A percentile compares a stretch with the other conserved stretches of the same genome.
Conservation (phyloP, 441 rosid species). For the Hura crepitans region DNA sequence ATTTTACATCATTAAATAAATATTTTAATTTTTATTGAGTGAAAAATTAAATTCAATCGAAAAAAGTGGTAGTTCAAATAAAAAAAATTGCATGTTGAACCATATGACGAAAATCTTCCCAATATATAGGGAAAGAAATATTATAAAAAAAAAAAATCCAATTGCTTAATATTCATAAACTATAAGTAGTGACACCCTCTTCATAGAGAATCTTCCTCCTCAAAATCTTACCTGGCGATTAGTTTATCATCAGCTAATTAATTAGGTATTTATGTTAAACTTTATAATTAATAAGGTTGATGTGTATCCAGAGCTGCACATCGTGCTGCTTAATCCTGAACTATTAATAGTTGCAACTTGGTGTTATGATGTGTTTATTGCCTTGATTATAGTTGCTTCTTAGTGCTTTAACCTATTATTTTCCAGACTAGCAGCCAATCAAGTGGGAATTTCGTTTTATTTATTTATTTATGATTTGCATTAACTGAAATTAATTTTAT, state of each 20-base stretch:
- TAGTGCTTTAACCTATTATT: neutral
- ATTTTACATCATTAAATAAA: too few relatives aligned
- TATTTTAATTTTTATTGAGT: too few relatives aligned
- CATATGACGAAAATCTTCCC: neutral
- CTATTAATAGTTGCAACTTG: neutral
- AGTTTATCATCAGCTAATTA: neutral
- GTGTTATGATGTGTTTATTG: neutral
- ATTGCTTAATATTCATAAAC: neutral
- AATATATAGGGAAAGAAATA: neutral
- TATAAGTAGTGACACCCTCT: neutral
- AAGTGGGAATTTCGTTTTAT: constrained; percentile 8
- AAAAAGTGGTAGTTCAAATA: too few relatives aligned
- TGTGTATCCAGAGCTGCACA: neutral
- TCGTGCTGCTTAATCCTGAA: neutral
- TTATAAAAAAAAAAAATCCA: neutral
- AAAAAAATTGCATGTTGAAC: too few relatives aligned
- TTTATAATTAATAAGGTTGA: neutral
- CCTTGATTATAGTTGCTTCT: neutral
- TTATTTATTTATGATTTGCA: too few relatives aligned
- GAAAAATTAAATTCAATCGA: too few relatives aligned
- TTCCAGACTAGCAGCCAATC: neutral
- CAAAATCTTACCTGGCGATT: neutral
- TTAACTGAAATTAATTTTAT: neutral
- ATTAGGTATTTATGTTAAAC: neutral
- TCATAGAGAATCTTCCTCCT: constrained; percentile 15